Conservation (phyloP, 2,329 filamentous ascomycete genomes). For the Didymellaceae sp. region DNA sequence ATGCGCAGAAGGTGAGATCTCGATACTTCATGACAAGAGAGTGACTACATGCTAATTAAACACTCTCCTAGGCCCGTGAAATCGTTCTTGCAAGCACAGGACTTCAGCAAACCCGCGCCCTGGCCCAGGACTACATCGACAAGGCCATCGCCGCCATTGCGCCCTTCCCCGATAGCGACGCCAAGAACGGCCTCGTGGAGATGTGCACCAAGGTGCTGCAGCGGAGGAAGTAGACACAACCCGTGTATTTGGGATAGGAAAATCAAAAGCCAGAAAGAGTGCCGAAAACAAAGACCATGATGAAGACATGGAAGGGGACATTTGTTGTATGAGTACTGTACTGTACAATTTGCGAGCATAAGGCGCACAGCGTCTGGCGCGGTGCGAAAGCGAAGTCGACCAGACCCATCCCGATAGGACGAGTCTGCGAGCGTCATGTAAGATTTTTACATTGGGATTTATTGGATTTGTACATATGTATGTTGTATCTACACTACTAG, state of each 20-base stretch:
- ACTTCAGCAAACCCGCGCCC: conserved; percentile 86
- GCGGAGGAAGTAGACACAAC: conserved; percentile 72
- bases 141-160: conserved; percentile 85
- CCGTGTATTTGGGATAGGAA: not conserved
- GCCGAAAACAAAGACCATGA: too few relatives aligned
- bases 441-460: too few relatives aligned
- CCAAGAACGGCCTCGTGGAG: conserved; percentile 87
- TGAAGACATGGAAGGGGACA: too few relatives aligned
- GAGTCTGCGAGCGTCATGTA: too few relatives aligned
- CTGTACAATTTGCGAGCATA: conserved; percentile 16
- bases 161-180: conserved; percentile 89
- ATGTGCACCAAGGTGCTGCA: conserved; percentile 94
- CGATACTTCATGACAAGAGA: too few relatives aligned
- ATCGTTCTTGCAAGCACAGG: conserved; percentile 84
- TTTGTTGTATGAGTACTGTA: conserved; percentile 13
- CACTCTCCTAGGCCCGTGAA: conserved; percentile 76
- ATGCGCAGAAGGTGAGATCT: conserved; percentile 76
- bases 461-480: conserved; percentile 8
- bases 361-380: conserved; percentile 1
- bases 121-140: conserved; percentile 90
- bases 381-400: not conserved
- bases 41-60: conserved; percentile 28
- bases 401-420: too few relatives aligned
- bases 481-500: conserved; percentile 4
- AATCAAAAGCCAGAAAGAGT: not conserved